Conservation (phyloP, 148 eudicot species). For the Rhododendron griersonianum region DNA sequence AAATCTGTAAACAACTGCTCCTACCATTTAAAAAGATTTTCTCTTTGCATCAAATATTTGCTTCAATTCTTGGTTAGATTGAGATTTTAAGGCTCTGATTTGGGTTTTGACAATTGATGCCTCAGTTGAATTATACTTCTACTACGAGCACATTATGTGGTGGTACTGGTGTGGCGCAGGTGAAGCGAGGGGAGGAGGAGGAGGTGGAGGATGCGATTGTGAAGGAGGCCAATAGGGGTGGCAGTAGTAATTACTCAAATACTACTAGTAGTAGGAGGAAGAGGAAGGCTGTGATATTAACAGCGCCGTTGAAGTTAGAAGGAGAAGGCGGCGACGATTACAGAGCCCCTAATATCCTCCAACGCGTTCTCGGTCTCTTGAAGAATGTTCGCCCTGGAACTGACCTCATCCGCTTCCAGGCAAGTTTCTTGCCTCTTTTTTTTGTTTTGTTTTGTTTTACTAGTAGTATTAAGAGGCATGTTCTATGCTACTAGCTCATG, state of each 20-base stretch:
- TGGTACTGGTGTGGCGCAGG: background rate
- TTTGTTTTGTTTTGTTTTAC: background rate
- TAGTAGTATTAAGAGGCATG: too few species aligned
- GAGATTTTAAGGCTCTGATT: background rate
- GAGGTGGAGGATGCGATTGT: background rate
- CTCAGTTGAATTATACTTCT: background rate
- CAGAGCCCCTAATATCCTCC: constrained; percentile 54
- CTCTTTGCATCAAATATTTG: too few species aligned
- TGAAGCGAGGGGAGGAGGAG: background rate
- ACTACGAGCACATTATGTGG: too few species aligned
- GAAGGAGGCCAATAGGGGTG: background rate
- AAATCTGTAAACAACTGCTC: too few species aligned
- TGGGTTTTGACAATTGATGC: background rate
- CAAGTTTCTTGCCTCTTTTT: background rate
- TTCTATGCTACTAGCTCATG: too few species aligned
- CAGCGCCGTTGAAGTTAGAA: constrained; percentile 55
- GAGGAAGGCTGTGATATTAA: constrained; percentile 29
- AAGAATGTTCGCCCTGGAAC: constrained; percentile 55
- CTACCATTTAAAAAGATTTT: too few species aligned
- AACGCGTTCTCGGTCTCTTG: constrained; percentile 54
- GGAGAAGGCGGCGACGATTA: constrained; percentile 25
- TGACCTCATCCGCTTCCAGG: constrained; percentile 72
- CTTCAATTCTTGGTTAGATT: background rate
- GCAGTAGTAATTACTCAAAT: constrained; percentile 8
- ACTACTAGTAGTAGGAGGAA: background rate